Base-by-base conservation (phyloP, 352 stramenopile species). In the Peronospora farinosa region DNA sequence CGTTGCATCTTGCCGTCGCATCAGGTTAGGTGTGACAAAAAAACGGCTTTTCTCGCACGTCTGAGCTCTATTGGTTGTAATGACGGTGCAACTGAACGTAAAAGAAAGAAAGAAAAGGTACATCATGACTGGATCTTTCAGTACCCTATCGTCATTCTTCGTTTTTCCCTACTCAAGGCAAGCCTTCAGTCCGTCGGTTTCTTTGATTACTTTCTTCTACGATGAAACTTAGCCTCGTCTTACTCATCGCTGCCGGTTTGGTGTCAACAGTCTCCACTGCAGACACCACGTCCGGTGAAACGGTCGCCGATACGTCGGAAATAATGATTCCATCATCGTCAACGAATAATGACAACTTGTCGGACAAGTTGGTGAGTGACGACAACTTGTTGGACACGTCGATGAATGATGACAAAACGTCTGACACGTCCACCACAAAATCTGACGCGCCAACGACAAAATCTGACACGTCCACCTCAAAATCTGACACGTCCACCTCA, bases 91-190 rank as follows among this genome's bases (percentile, higher is more conserved):
- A 21, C 19, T n/a, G n/a, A n/a, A n/a, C n/a, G n/a, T n/a, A n/a
- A 23, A 23, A 27, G 23, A 5, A 7, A 5, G 23, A 2, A 27
- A 27, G 23, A 6, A 7, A 27, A 27, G 23, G 23, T 27, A 2
- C 23, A 5, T 6, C 5, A 2, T 2, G 23, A 0, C 23, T 27
- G 23, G 5, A 27, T 27, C 23, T 27, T 5, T 27, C 5, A n/a
- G 23, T 27, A 2, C 1, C 23, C 2, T 5, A 4, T 0, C 23
- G 19, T 63, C 57, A 69, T 57, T 69, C 47, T 65, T 40, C 43
- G 41, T 66, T 71, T 66, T 43, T 46, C 57, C 39, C 38, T 63
- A 67, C 54, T 65, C 25, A 47, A 70, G 48, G 32, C 7, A 69
- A 64, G 40, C 54, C 5, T 27, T 66, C 43, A 49, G 57, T 53